Base-by-base conservation (phyloP, 768 basidiomycete genomes). In the Antrodiella citrinella region DNA sequence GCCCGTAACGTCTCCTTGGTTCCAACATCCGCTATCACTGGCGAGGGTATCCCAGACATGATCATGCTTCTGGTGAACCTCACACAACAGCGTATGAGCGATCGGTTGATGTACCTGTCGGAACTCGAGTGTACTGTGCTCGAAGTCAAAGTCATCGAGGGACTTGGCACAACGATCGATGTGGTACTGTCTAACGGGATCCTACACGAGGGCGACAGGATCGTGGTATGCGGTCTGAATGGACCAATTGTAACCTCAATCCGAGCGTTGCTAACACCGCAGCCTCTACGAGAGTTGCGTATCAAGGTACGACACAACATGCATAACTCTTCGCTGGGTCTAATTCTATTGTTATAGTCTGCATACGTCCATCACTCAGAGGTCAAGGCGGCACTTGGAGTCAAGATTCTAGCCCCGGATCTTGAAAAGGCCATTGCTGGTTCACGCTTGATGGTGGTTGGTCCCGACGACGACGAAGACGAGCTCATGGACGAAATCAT, bases 21-120 rank as follows among this genome's bases (percentile, higher is more conserved):
- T 11, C 95, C 96, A 24, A 98, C 95, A 3, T 98, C 96, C 49
- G 96, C 96, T 26, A 83, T 96, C 67, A 97, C 95, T 3, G 96
- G 95, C 50, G 96, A 99, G 70, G 96, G 96, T 65, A 78, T 99
- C 10, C 96, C 96, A 23, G 96, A 98, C 72, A 95, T 99, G 95
- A 92, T 99, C 71, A 91, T 94, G 90, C 77, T 99, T 22, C 82
- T 99, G 62, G 81, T 97, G 69, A 94, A 96, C 66, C 78, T 98
- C 48, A 98, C 95, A 13, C 95, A 98, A 66, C 87, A 96, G 70
- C 82, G 96, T 52, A 96, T 98, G 95, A 92, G 87, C 66, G 90
- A 94, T 65, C 80, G 87, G 40, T 76, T 99, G 54, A 99, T 98
- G 96, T 99, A 98, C 70, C 78, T 98, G 52, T 90, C 92, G 24